phyloP scores from a whole-genome alignment of 352 stramenopile species.

The Salisapilia sapeloensis region DNA sequence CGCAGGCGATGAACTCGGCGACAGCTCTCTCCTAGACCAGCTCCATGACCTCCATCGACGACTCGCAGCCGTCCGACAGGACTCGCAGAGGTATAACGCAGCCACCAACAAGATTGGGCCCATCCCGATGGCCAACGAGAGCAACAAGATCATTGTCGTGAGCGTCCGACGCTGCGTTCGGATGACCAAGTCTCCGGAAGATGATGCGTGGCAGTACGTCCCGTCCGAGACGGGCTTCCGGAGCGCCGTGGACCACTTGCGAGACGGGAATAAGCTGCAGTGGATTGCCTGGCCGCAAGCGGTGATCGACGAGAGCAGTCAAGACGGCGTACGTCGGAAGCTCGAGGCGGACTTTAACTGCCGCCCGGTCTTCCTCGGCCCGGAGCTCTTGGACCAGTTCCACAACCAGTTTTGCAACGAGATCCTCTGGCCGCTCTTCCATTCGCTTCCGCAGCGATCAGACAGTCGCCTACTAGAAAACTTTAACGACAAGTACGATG shows the following conservation, averaged over 20 bases:
- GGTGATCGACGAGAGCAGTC: conserved; percentile 62
- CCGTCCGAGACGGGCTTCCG: conserved; percentile 41
- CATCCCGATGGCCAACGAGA: conserved; percentile 55
- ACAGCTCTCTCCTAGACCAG: conserved; percentile 61
- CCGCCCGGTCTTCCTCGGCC: conserved; percentile 68
- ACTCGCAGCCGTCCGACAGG: conserved; percentile 48
- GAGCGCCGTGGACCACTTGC: conserved; percentile 59
- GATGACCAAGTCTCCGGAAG: conserved; percentile 49
- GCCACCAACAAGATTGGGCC: conserved; percentile 37
- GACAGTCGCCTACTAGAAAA: conserved; percentile 58
- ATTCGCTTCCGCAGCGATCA: conserved; percentile 70
- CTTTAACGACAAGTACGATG: conserved; percentile 77
- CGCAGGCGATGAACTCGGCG: conserved; percentile 17
- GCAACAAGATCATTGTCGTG: conserved; percentile 69
- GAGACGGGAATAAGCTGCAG: conserved; percentile 63
- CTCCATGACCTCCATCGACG: conserved; percentile 57
- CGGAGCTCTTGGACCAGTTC: conserved; percentile 66
- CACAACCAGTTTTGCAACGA: conserved; percentile 84
- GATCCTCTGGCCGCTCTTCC: conserved; percentile 82
- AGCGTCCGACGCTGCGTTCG: conserved; percentile 50
- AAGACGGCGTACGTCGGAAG: conserved; percentile 47
- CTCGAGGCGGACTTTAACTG: conserved; percentile 74
- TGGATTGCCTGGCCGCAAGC: conserved; percentile 84
- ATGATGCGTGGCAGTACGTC: conserved; percentile 64
- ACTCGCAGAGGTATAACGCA: conserved; percentile 55